phyloP scores from a whole-genome alignment of 2,329 filamentous ascomycete genomes.

The Sordariomycetes sp. region DNA sequence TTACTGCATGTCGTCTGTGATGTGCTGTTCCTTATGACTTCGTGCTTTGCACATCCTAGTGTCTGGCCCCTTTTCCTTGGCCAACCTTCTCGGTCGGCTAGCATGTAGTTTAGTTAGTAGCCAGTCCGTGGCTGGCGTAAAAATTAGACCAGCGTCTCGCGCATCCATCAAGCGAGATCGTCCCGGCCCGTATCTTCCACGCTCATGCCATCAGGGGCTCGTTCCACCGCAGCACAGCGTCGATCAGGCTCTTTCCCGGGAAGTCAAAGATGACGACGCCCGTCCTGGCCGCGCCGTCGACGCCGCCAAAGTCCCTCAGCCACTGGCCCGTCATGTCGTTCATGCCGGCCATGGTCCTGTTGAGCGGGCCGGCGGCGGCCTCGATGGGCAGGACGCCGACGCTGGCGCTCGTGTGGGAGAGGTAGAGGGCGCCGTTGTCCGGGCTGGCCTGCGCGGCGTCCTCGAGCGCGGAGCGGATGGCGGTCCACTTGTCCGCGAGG shows the following conservation, averaged over 20 bases:
- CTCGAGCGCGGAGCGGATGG: slow-evolving; percentile 29
- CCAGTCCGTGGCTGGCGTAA: too few species aligned
- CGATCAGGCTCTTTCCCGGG: slow-evolving; percentile 31
- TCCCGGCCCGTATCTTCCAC: too few species aligned
- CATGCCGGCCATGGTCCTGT: slow-evolving; percentile 32
- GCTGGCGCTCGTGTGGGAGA: slow-evolving; percentile 37
- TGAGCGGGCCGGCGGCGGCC: slow-evolving; percentile 36
- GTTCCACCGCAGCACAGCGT: slow-evolving; percentile 32
- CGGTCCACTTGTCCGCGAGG: slow-evolving; percentile 36
- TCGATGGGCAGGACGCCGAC: slow-evolving; percentile 39
- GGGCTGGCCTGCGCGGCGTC: slow-evolving; percentile 20
- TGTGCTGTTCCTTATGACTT: too few species aligned
- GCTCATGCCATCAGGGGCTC: neutral
- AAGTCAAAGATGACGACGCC: slow-evolving; percentile 41
- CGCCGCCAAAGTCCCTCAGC: slow-evolving; percentile 21
- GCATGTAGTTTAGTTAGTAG: too few species aligned
- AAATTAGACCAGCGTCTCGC: too few species aligned
- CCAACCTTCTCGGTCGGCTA: too few species aligned
- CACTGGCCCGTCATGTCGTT: slow-evolving; percentile 39
- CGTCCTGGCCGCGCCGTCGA: slow-evolving; percentile 19
- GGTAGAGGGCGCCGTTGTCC: slow-evolving; percentile 28
- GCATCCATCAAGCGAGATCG: too few species aligned
- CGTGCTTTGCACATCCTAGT: too few species aligned
- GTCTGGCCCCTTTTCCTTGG: too few species aligned
- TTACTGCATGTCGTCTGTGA: too few species aligned